Conservation (phyloP, 305 asterid species). For the Fraxinus latifolia region DNA sequence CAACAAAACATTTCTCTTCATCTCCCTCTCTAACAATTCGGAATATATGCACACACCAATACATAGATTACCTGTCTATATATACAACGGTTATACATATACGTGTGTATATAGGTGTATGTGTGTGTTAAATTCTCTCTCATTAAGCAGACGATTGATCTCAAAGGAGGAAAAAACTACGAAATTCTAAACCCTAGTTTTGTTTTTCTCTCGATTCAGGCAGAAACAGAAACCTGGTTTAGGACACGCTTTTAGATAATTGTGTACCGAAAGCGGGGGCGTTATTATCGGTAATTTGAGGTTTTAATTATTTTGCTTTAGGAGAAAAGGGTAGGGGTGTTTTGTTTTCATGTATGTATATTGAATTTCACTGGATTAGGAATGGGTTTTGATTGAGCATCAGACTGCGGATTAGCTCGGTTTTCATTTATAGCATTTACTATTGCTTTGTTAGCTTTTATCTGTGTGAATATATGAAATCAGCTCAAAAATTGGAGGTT, state of each 20-base stretch:
- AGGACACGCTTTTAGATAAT: constrained; percentile 16
- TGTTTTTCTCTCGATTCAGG: constrained; percentile 23
- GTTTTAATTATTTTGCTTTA: neutral
- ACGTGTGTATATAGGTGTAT: neutral
- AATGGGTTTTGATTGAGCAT: neutral
- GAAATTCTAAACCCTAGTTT: constrained; percentile 18
- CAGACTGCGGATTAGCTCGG: neutral
- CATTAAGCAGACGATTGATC: constrained; percentile 12
- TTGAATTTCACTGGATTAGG: neutral
- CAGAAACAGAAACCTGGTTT: constrained; percentile 17
- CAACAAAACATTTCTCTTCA: neutral
- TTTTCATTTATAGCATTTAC: neutral
- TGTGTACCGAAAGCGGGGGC: neutral
- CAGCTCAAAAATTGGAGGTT: neutral
- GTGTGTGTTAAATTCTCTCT: neutral
- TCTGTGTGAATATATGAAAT: neutral
- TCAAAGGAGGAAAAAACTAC: neutral
- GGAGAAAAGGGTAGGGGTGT: neutral
- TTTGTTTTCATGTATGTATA: neutral
- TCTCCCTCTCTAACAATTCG: neutral
- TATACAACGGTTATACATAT: neutral
- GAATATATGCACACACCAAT: neutral
- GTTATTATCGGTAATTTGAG: neutral
- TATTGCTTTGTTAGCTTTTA: neutral
- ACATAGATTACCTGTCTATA: neutral